phyloP scores from a whole-genome alignment of 1,284 basidiomycete genomes.

The Paramarasmius palmivorus region DNA sequence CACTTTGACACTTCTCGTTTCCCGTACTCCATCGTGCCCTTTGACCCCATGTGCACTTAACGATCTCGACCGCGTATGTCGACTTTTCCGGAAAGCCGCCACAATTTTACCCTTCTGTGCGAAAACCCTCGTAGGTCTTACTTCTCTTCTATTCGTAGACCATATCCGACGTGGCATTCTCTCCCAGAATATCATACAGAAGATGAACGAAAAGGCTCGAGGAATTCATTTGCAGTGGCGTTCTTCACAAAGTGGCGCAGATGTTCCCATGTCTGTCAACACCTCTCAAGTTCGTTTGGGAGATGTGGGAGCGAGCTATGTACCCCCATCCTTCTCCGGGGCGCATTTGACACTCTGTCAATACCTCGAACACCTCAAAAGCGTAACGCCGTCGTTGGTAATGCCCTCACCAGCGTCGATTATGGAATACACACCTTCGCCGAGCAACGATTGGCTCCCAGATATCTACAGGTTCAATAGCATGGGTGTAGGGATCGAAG shows the following conservation, averaged over 20 bases:
- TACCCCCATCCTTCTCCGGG: slow-evolving; percentile 31
- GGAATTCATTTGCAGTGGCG: slow-evolving; percentile 38
- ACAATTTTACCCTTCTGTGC: slow-evolving; percentile 46
- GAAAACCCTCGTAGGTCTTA: slow-evolving; percentile 46
- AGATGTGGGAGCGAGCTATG: not conserved
- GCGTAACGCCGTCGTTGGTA: not conserved
- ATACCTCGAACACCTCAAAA: slow-evolving; percentile 31
- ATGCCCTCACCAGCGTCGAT: not conserved
- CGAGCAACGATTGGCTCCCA: slow-evolving; percentile 32
- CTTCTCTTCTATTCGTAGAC: slow-evolving; percentile 1
- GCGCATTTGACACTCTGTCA: slow-evolving; percentile 33
- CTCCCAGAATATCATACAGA: slow-evolving; percentile 50
- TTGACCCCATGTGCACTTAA: slow-evolving; percentile 51
- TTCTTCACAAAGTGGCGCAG: slow-evolving; percentile 14
- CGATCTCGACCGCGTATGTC: slow-evolving; percentile 48
- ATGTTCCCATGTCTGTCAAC: not conserved
- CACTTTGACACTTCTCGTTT: slow-evolving; percentile 60
- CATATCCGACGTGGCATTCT: slow-evolving; percentile 1
- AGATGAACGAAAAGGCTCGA: slow-evolving; percentile 45
- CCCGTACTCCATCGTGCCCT: slow-evolving; percentile 50
- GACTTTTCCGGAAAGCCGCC: slow-evolving; percentile 47
- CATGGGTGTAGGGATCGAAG: slow-evolving; percentile 35
- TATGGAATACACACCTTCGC: not conserved
- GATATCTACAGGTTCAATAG: slow-evolving; percentile 46
- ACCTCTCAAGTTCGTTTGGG: slow-evolving; percentile 1